Percentiles rank a stretch among this genome's conserved stretches.
Conservation (phyloP, 2,329 filamentous ascomycete genomes). For the Xylaria sp. region DNA sequence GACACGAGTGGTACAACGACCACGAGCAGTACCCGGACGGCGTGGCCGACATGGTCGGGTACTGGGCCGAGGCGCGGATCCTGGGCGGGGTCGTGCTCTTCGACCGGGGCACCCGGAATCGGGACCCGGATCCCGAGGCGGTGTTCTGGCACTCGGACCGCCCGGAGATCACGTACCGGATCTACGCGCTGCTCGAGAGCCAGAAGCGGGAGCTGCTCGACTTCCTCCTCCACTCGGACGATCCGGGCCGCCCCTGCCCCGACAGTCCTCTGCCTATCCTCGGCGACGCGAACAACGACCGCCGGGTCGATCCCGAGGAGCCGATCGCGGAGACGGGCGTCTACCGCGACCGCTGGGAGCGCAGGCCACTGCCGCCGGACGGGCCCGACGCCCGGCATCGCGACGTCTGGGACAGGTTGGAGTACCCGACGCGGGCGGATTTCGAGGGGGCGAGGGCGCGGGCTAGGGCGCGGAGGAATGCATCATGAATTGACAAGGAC, state of each 20-base stretch:
- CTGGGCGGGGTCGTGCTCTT: slow-evolving; percentile 35
- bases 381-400: neutral
- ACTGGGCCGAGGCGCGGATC: slow-evolving; percentile 32
- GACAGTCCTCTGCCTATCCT: slow-evolving; percentile 9
- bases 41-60: slow-evolving; percentile 31
- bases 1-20: slow-evolving; percentile 17
- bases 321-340: slow-evolving; percentile 27
- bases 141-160: slow-evolving; percentile 23
- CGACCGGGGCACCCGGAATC: slow-evolving; percentile 19
- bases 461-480: neutral
- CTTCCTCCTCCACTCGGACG: slow-evolving; percentile 10
- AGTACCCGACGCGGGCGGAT: neutral
- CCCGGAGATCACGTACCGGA: slow-evolving; percentile 15
- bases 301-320: slow-evolving; percentile 34
- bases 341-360: slow-evolving; percentile 36
- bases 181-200: slow-evolving; percentile 21
- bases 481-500: neutral
- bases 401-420: neutral
- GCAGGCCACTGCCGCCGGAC: slow-evolving; percentile 14
- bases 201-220: slow-evolving; percentile 23
- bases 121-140: slow-evolving; percentile 2
- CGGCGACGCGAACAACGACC: slow-evolving; percentile 21
- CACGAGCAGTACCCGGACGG: slow-evolving; percentile 29
- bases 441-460: neutral
- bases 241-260: neutral